Base-by-base conservation (phyloP, 768 basidiomycete species). In the Sarcodon aspratus region DNA sequence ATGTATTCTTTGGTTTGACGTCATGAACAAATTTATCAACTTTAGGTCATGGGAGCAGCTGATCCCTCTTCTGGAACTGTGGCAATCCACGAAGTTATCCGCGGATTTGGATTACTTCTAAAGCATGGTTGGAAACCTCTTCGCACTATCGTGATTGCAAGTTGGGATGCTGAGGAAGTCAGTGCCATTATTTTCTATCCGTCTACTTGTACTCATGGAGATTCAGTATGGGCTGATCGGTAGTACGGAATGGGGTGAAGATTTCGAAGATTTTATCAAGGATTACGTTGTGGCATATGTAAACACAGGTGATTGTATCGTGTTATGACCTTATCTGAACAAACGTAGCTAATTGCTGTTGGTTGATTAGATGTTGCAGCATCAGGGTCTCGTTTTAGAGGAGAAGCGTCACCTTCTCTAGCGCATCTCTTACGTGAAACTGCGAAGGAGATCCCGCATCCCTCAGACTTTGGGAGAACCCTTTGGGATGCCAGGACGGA, bases 211-310 rank as follows among this genome's bases (percentile, higher is more conserved):
- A 32, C 18, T 48, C 21, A 47, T 27, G 15, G 36, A 27, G 47
- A 10, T 45, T 7, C 54, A 74, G 73, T 75, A 76, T 47, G 87
- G 86, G 21, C 72, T 91, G 37, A 61, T 89, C 35, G 94, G 94
- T 27, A 86, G 82, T 57, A 94, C 89, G 3, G 95, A 97, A 64
- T 95, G 85, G 77, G 91, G 82, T 3, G 95, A 97, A 62, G 95
- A 97, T 60, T 97, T 95, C 58, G 60, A 79, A 0, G 72, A 77
- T 12, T 95, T 85, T 80, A 78, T 97, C 36, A 72, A 76, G 36
- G 69, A 83, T 33, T 76, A 94, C 52, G 85, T 82, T 40, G 91
- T 88, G 12, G 75, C 87, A 11, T 98, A 97, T 60, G 66, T 96
- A 50, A 96, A 96, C 59, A 27, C 21, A 27, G 21, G 21, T 27